Evolutionary conservation across 1,284 basidiomycete genomes (phyloP), one percentile per base, ranked within the genome.

Genomic region (Marasmius oreades): DNA sequence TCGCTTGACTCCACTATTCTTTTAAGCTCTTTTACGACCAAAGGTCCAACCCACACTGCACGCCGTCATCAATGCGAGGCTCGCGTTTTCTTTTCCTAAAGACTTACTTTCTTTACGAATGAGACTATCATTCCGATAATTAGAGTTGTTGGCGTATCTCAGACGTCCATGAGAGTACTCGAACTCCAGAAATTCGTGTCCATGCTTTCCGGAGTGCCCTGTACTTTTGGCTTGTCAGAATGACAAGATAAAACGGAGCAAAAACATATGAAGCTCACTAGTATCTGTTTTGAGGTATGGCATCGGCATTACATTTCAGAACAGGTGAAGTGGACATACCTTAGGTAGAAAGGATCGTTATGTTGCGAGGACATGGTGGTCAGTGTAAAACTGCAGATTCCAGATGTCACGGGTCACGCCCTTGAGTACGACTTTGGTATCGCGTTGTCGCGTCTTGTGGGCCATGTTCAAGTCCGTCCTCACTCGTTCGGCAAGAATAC

Each of bases 121-220:
- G n/a, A 63, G 50, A 53, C 59, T 61, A 75, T 99, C 97, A 67
- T 98, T 98, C 48, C 96, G 80, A 76, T 99, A 99, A 75, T 99
- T 99, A 20, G 95, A 98, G 81, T 99, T 99, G 81, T 99, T 98
- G 60, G 97, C 96, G 71, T 99, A 99, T 64, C 96, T 85, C 61
- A 99, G 81, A 57, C 96, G 87, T 7, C 96, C 97, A 73, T 96
- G 90, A 11, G 92, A 91, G 77, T 98, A 98, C 75, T 99, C 96
- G 68, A 98, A 99, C 73, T 99, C 97, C 51, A 99, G 82, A 70
- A 99, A 99, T 71, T 97, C 95, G 75, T 97, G 95, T 18, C 95
- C 95, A 67, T 97, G 94, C 72, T 93, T 93, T 59, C 95, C 95
- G 64, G 92, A 93, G 73, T 97, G 95, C 23, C 95, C 95, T 45